phyloP scores from a whole-genome alignment of 164 flowering plant genomes.

The Umbilicus rupestris region DNA sequence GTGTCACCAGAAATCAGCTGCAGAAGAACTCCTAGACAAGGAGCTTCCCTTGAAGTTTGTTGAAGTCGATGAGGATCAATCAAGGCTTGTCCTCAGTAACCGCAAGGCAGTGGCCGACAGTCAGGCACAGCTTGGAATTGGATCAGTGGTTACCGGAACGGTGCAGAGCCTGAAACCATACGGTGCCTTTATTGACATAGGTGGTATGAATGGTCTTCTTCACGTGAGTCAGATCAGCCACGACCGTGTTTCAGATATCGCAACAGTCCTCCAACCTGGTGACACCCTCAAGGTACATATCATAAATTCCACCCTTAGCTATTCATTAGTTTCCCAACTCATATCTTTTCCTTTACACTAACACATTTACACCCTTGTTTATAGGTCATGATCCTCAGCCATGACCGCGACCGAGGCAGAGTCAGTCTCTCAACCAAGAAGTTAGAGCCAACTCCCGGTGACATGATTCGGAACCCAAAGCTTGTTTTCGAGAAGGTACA shows the following conservation, averaged over 20 bases:
- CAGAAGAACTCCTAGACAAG: slow-evolving; percentile 78
- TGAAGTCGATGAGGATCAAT: slow-evolving; percentile 88
- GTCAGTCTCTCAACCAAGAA: slow-evolving; percentile 97
- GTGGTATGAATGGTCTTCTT: slow-evolving; percentile 96
- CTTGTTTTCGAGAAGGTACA: slow-evolving; percentile 95
- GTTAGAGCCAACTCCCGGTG: slow-evolving; percentile 97
- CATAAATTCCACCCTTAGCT: not conserved
- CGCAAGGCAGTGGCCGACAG: slow-evolving; percentile 98
- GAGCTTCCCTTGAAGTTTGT: slow-evolving; percentile 89
- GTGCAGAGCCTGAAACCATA: slow-evolving; percentile 94
- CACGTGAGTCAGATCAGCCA: slow-evolving; percentile 99
- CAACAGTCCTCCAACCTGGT: slow-evolving; percentile 92
- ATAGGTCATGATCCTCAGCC: slow-evolving; percentile 93
- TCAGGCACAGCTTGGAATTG: slow-evolving; percentile 94
- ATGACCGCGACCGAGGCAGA: slow-evolving; percentile 92
- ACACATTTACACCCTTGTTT: slow-evolving; percentile 4
- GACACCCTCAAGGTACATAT: slow-evolving; percentile 73
- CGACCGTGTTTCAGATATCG: slow-evolving; percentile 88
- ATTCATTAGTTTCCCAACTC: not conserved
- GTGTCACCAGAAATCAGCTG: slow-evolving; percentile 54
- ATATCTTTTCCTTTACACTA: not conserved
- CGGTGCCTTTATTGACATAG: slow-evolving; percentile 96
- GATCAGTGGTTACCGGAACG: slow-evolving; percentile 83
- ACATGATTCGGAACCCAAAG: slow-evolving; percentile 95
- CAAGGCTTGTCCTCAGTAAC: slow-evolving; percentile 81